Conservation (phyloP, 768 basidiomycete genomes). For the Phanerodontia chrysosporium region DNA sequence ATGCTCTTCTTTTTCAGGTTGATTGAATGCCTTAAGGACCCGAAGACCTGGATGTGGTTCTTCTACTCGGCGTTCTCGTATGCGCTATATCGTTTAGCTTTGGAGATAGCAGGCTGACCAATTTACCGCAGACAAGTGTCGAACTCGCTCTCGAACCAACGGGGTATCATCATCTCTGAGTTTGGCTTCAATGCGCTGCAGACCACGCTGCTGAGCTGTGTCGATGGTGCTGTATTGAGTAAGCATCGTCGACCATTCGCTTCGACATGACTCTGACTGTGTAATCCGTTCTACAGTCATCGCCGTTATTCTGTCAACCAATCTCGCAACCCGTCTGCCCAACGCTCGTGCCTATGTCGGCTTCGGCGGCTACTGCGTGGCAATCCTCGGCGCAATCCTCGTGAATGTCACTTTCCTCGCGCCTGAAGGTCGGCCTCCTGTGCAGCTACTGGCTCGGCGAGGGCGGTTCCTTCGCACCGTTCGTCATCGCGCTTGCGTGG, state of each 20-base stretch:
- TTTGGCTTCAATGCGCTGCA: slow-evolving; percentile 66
- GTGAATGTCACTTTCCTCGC: slow-evolving; percentile 59
- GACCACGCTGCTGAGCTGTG: slow-evolving; percentile 72
- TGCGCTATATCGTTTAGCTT: background rate
- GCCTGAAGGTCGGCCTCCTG: slow-evolving; percentile 63
- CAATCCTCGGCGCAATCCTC: slow-evolving; percentile 64
- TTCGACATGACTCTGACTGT: too few relatives aligned
- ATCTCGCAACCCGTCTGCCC: slow-evolving; percentile 33
- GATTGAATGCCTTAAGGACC: slow-evolving; percentile 64
- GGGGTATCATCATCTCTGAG: slow-evolving; percentile 64
- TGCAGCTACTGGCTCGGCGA: slow-evolving; percentile 68
- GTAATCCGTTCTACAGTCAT: slow-evolving; percentile 33
- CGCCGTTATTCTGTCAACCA: slow-evolving; percentile 45
- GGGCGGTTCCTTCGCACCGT: slow-evolving; percentile 64
- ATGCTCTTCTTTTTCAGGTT: slow-evolving; percentile 39
- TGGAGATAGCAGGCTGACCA: background rate
- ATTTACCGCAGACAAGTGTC: slow-evolving; percentile 48
- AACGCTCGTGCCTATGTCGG: slow-evolving; percentile 65
- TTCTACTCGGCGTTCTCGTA: slow-evolving; percentile 44
- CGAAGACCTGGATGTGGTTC: slow-evolving; percentile 74
- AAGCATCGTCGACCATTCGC: too few relatives aligned
- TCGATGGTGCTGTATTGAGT: slow-evolving; percentile 73
- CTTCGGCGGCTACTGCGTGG: slow-evolving; percentile 58
- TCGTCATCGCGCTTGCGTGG: slow-evolving; percentile 72
- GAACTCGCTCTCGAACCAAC: slow-evolving; percentile 75